Percentiles rank a stretch among this genome's conserved stretches.
Evolutionary conservation across 73 alveolate species (phyloP).

Genomic region (Effrenium voratum): DNA sequence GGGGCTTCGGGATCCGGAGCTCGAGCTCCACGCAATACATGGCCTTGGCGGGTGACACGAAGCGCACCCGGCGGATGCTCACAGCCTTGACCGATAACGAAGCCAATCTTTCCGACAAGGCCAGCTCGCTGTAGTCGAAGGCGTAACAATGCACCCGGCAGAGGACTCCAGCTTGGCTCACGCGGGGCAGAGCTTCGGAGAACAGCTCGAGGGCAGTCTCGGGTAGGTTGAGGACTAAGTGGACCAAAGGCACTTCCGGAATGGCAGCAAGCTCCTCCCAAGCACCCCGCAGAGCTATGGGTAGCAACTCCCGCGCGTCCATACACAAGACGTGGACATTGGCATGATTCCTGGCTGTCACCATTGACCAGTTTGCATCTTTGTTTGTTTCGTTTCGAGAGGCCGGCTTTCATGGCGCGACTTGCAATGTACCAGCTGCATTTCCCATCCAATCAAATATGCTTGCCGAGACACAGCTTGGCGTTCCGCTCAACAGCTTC

Average conservation of each 20-base stretch:
- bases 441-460: background rate
- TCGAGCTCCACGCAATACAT: slow-evolving; percentile 97
- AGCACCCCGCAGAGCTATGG: background rate
- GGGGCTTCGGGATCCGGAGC: slow-evolving; percentile 19
- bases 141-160: slow-evolving; percentile 21
- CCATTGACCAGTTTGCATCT: no score
- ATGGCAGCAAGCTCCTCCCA: background rate
- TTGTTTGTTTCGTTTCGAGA: no score
- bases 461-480: background rate
- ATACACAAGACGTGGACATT: background rate
- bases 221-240: slow-evolving; percentile 41
- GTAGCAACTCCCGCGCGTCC: slow-evolving; percentile 49
- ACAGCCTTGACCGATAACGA: background rate
- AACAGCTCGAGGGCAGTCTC: slow-evolving; percentile 43
- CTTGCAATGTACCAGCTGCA: background rate
- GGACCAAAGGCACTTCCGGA: background rate
- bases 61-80: slow-evolving; percentile 97
- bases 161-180: background rate
- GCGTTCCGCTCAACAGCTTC: slow-evolving; percentile 97
- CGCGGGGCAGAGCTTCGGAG: slow-evolving; percentile 10
- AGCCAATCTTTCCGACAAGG: slow-evolving; percentile 1
- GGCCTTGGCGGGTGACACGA: slow-evolving; percentile 96
- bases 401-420: background rate
- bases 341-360: slow-evolving; percentile 52
- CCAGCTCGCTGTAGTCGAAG: slow-evolving; percentile 4